These are phyloP conservation scores for Paulownia fortunei DNA, from an alignment of 257 asterid species.

Conservation along the genomic window DNA sequence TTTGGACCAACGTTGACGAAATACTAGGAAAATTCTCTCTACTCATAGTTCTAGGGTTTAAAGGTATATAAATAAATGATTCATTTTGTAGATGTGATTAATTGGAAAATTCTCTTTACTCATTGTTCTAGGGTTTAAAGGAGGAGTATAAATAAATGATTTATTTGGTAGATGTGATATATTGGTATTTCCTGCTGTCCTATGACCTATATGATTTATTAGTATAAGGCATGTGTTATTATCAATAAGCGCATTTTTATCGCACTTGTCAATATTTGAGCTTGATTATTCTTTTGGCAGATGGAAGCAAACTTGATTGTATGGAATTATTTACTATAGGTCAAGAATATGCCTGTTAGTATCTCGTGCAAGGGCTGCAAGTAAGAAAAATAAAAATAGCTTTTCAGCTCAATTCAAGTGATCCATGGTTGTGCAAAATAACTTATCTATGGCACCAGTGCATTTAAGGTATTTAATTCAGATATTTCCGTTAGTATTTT, in stretches of 20 bases:
- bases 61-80: background rate
- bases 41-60: background rate
- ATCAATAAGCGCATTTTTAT: background rate
- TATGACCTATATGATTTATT: background rate
- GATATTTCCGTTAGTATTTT: background rate
- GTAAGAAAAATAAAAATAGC: background rate
- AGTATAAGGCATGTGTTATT: background rate
- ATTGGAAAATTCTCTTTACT: background rate
- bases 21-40: background rate
- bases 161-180: background rate
- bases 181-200: background rate
- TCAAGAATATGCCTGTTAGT: slow-evolving; percentile 2
- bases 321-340: slow-evolving; percentile 16
- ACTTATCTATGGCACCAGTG: background rate
- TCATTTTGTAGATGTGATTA: background rate
- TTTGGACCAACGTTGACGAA: background rate
- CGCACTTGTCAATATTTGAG: background rate
- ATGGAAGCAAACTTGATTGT: slow-evolving; percentile 12
- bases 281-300: background rate
- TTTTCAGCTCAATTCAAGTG: background rate
- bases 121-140: background rate
- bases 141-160: background rate
- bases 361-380: background rate
- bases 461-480: slow-evolving; percentile 2
- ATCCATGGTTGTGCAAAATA: slow-evolving; percentile 10